Conservation (phyloP, 2,329 filamentous ascomycete species). For the Colletotrichum sp. region DNA sequence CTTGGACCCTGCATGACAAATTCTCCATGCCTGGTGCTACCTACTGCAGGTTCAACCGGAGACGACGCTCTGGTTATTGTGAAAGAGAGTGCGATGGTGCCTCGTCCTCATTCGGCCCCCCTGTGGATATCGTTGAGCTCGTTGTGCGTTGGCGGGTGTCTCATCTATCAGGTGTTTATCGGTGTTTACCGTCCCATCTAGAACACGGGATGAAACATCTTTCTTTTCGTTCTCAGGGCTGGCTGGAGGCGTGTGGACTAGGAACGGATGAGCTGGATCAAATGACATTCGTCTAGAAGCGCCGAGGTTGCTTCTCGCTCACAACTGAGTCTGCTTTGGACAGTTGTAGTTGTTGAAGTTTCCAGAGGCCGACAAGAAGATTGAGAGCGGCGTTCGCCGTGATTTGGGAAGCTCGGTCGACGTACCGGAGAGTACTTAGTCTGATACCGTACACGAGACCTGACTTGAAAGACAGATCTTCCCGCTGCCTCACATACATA, state of each 20-base stretch:
- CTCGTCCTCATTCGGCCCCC: not conserved
- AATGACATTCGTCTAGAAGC: not conserved
- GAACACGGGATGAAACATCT: slow-evolving; percentile 19
- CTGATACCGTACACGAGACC: not conserved
- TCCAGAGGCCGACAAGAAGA: not conserved
- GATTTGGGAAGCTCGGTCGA: not conserved
- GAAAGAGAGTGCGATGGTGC: not conserved
- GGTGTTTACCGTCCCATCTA: slow-evolving; percentile 15
- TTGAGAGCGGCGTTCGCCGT: not conserved
- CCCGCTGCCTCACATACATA: not conserved
- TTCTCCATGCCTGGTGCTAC: not conserved
- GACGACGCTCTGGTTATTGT: not conserved
- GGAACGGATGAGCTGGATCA: not conserved
- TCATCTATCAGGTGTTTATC: slow-evolving; percentile 16
- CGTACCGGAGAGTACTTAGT: not conserved
- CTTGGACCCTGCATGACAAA: slow-evolving; percentile 21
- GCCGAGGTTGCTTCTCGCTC: not conserved
- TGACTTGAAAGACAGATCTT: not conserved
- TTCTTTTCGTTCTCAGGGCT: not conserved
- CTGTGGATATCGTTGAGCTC: not conserved
- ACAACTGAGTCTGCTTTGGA: not conserved
- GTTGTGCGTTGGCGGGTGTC: not conserved
- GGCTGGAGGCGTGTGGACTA: not conserved
- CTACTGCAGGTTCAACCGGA: not conserved
- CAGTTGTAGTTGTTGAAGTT: not conserved